phyloP scores from a whole-genome alignment of 805 yeast species.

The Yamadazyma phyllophila region DNA sequence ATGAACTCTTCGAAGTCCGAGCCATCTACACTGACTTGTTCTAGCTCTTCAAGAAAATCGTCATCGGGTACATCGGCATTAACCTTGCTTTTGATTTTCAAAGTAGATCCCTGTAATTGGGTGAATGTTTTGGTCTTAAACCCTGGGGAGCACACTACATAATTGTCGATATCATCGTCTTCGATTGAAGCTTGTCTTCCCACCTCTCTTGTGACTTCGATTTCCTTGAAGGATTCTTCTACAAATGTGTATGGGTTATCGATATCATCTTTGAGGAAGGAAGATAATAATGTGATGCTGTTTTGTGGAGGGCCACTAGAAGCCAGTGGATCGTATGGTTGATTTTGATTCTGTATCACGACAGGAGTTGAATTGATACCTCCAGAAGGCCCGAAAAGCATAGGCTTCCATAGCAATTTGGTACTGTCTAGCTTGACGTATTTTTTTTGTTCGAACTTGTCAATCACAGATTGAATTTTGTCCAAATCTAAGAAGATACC shows the following conservation, averaged over 20 bases:
- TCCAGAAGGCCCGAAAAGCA: conserved; percentile 81
- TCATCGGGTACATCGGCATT: neutral
- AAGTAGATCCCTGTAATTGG: neutral
- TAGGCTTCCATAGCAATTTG: conserved; percentile 73
- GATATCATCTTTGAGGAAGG: conserved; percentile 66
- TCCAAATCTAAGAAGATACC: conserved; percentile 51
- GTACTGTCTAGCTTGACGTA: conserved; percentile 52
- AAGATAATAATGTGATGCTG: conserved; percentile 55
- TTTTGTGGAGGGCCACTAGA: conserved; percentile 27
- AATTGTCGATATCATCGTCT: conserved; percentile 21
- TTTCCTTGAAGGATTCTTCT: conserved; percentile 50
- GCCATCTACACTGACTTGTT: neutral
- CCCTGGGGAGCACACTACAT: conserved; percentile 37
- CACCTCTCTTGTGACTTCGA: conserved; percentile 23
- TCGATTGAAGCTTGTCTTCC: neutral
- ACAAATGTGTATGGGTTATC: conserved; percentile 62
- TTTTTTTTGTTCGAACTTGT: conserved; percentile 52
- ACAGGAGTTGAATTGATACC: conserved; percentile 69
- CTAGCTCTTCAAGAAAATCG: conserved; percentile 1
- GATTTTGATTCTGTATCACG: neutral
- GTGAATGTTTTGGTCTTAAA: conserved; percentile 12
- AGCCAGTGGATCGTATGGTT: conserved; percentile 19
- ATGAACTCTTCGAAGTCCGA: conserved; percentile 8
- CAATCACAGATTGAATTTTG: conserved; percentile 40
- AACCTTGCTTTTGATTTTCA: neutral